These are phyloP conservation scores for Fusarium neocosmosporiellum DNA, from an alignment of 2,329 filamentous ascomycete species.

Conservation along the genomic window DNA sequence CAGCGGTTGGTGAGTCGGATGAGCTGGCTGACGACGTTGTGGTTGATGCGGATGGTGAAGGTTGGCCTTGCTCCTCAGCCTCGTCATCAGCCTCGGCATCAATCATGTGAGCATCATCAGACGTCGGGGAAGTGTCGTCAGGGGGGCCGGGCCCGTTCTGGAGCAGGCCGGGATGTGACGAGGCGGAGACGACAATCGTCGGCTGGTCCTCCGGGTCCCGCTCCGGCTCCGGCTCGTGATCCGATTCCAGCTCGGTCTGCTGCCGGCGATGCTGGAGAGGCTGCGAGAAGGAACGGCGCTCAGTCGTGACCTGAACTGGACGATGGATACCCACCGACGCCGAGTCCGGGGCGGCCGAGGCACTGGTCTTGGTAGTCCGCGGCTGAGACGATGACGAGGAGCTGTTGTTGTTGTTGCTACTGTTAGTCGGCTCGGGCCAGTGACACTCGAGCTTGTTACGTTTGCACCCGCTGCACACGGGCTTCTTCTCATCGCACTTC, in stretches of 20 bases:
- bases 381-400: conserved; percentile 23
- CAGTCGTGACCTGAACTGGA: conserved; percentile 13
- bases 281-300: conserved; percentile 11
- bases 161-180: conserved; percentile 9
- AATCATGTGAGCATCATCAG: conserved; percentile 40
- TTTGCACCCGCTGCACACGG: conserved; percentile 64
- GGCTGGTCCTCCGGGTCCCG: conserved; percentile 20
- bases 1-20: conserved; percentile 22
- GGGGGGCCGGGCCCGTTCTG: conserved; percentile 30
- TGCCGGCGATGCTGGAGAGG: conserved; percentile 14
- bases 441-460: conserved; percentile 64
- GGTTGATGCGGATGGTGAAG: conserved; percentile 34
- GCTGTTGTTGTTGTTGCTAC: conserved; percentile 24
- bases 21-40: conserved; percentile 32
- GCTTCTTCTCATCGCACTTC: conserved; percentile 64
- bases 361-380: conserved; percentile 10
- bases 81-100: conserved; percentile 39
- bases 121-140: conserved; percentile 15
- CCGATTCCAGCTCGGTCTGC: conserved; percentile 18
- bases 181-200: conserved; percentile 17
- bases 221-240: conserved; percentile 25
- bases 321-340: not conserved
- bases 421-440: conserved; percentile 52
- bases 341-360: conserved; percentile 9
- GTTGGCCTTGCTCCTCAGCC: conserved; percentile 11